Conservation (phyloP, 345 rosid genomes). For the Murraya paniculata region DNA sequence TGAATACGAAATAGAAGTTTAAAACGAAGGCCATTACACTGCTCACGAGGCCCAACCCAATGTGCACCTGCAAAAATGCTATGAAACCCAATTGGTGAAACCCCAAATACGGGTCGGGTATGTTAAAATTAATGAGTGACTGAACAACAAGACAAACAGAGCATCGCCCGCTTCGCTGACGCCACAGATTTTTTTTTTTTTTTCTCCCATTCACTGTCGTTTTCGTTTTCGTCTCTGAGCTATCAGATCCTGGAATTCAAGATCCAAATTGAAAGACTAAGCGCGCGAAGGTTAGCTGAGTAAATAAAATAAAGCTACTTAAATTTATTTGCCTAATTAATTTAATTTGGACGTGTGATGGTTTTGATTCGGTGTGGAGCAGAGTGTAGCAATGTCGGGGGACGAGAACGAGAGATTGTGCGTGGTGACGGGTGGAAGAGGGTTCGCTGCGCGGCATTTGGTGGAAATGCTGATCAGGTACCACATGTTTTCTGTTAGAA, state of each 20-base stretch:
- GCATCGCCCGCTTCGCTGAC: not conserved
- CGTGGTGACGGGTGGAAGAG: constrained; percentile 91
- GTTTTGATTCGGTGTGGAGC: not conserved
- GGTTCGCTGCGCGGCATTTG: constrained; percentile 84
- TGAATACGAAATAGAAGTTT: not conserved
- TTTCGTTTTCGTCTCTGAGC: not conserved
- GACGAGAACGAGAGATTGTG: constrained; percentile 59
- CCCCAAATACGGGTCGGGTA: not conserved
- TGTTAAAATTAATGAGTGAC: not conserved
- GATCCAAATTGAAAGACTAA: not conserved
- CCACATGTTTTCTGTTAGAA: constrained; percentile 54
- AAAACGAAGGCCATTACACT: not conserved
- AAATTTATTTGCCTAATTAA: not conserved
- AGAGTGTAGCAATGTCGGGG: constrained; percentile 31
- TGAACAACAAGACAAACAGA: not conserved
- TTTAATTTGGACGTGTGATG: not conserved
- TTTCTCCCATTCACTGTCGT: not conserved
- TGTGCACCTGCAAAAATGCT: too few species aligned
- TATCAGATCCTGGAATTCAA: not conserved
- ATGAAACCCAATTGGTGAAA: too few species aligned
- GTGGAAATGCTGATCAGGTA: constrained; percentile 71
- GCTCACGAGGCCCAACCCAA: not conserved
- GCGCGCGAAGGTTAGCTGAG: not conserved
- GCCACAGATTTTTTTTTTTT: not conserved
- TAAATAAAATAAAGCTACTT: not conserved